These are phyloP conservation scores for Ceratocystis huliohia DNA, from an alignment of 2,329 filamentous ascomycete genomes.

Conservation along the genomic window DNA sequence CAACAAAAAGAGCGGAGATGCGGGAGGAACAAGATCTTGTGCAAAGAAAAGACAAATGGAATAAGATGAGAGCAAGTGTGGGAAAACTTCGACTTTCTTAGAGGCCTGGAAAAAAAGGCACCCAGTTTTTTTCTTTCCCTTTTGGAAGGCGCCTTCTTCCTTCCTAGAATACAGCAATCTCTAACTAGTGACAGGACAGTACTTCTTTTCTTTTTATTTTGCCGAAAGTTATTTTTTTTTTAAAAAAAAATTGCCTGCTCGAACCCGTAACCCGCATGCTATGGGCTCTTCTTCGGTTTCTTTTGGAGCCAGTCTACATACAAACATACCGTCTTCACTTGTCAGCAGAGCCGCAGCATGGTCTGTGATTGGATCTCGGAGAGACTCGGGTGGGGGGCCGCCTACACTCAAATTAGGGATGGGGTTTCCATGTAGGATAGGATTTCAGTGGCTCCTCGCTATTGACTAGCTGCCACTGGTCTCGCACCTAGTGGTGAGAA, in stretches of 20 bases:
- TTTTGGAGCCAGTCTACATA: background rate
- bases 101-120: conserved; percentile 17
- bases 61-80: conserved; percentile 18
- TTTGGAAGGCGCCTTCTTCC: background rate
- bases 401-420: background rate
- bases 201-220: background rate
- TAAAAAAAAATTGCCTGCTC: background rate
- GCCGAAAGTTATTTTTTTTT: background rate
- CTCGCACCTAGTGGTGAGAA: background rate
- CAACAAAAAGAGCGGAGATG: conserved; percentile 21
- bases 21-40: conserved; percentile 23
- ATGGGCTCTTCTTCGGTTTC: background rate
- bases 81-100: conserved; percentile 10
- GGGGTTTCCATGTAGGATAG: background rate
- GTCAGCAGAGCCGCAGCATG: conserved; percentile 9
- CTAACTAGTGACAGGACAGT: background rate
- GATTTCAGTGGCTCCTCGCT: background rate
- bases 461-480: background rate
- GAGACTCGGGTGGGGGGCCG: conserved; percentile 6
- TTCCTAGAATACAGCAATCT: background rate
- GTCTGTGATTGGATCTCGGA: conserved; percentile 12
- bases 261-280: background rate
- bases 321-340: background rate
- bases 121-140: conserved; percentile 3
- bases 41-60: conserved; percentile 24